A percentile compares a stretch with the other conserved stretches of the same genome.
Evolutionary conservation across 257 asterid genomes (phyloP).

Genomic region (Rauvolfia tetraphylla): DNA sequence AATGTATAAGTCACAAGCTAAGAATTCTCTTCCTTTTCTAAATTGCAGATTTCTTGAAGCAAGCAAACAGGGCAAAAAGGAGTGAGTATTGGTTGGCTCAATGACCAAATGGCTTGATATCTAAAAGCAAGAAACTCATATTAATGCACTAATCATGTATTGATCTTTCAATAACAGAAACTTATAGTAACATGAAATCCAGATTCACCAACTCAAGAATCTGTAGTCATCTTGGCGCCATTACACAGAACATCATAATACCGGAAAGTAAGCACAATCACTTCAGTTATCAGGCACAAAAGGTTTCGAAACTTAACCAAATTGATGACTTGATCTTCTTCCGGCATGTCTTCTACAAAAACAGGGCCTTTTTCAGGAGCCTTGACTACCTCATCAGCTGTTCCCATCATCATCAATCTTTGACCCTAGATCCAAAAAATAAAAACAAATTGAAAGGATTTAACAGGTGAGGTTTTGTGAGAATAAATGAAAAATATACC

Average conservation of each 20-base stretch:
- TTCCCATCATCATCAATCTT: slow-evolving; percentile 99
- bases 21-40: neutral
- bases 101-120: neutral
- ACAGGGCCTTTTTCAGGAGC: slow-evolving; percentile 95
- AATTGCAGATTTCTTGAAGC: neutral
- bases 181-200: neutral
- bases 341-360: slow-evolving; percentile 97
- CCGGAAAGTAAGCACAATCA: neutral
- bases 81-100: neutral
- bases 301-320: slow-evolving; percentile 49
- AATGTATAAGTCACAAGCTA: neutral
- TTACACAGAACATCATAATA: neutral
- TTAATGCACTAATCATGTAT: neutral
- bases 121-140: neutral
- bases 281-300: neutral
- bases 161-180: neutral
- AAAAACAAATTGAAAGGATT: slow-evolving; percentile 1
- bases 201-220: neutral
- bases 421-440: slow-evolving; percentile 79
- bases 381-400: slow-evolving; percentile 94
- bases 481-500: neutral
- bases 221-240: neutral
- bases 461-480: slow-evolving; percentile 9
- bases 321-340: slow-evolving; percentile 71
- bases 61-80: neutral